Percentiles rank a stretch among this genome's conserved stretches.
These are phyloP conservation scores for Poa annua DNA, from an alignment of 176 grass and related monocot genomes.

Conservation along the genomic window DNA sequence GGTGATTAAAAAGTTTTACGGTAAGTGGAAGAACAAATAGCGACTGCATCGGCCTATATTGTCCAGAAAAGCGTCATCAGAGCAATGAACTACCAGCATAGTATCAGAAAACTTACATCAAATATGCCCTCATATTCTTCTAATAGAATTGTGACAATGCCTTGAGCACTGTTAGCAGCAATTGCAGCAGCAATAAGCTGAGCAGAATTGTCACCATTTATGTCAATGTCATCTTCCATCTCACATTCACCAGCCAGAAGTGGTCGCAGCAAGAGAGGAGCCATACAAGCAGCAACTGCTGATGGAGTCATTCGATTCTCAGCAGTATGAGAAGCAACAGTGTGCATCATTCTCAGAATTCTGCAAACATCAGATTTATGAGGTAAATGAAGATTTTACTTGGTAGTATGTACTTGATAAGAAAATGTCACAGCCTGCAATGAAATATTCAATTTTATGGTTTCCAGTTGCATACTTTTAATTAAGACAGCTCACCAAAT, in stretches of 20 bases:
- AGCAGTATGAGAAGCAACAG: slow-evolving; percentile 73
- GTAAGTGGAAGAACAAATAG: slow-evolving; percentile 25
- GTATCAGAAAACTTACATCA: slow-evolving; percentile 67
- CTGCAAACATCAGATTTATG: slow-evolving; percentile 52
- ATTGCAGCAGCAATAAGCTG: slow-evolving; percentile 98
- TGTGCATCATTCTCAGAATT: slow-evolving; percentile 98
- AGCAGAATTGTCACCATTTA: slow-evolving; percentile 78
- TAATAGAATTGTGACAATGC: slow-evolving; percentile 84
- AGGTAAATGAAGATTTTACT: slow-evolving; percentile 28
- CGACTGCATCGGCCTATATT: slow-evolving; percentile 14
- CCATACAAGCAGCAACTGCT: slow-evolving; percentile 99
- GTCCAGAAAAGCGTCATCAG: slow-evolving; percentile 28
- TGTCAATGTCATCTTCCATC: slow-evolving; percentile 92
- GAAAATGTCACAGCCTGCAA: background rate
- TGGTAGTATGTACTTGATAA: background rate
- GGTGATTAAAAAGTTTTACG: background rate
- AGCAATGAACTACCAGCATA: slow-evolving; percentile 20
- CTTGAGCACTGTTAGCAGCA: slow-evolving; percentile 97
- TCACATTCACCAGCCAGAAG: slow-evolving; percentile 99
- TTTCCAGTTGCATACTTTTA: slow-evolving; percentile 26
- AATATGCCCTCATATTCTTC: slow-evolving; percentile 93
- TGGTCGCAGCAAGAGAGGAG: slow-evolving; percentile 87
- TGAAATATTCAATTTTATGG: slow-evolving; percentile 8
- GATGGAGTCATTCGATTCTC: slow-evolving; percentile 95
- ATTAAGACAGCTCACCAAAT: slow-evolving; percentile 19